Base-by-base conservation (phyloP, 2,329 filamentous ascomycete species). In the Colletotrichum sp. region DNA sequence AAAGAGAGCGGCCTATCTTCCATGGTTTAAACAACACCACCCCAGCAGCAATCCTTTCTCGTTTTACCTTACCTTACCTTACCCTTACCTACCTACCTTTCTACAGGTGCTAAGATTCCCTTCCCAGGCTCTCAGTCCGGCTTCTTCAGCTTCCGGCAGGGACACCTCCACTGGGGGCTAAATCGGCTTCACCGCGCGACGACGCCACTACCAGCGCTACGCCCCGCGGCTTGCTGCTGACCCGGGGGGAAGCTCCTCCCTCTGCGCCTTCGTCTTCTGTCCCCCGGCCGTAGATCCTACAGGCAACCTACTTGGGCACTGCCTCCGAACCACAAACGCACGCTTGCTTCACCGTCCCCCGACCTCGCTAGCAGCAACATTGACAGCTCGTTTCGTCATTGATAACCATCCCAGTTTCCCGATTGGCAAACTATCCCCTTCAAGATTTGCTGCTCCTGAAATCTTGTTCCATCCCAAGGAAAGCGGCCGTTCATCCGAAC, bases 241-340 rank as follows among this genome's bases (percentile, higher is more conserved):
- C 39, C 63, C 73, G 57, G 64, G 57, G 59, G 55, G 6, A 6
- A 60, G 18, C 59, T 52, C 26, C 36, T 26, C 6, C 36, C 13
- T 63, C 55, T 57, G 39, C 69, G 69, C 32, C 73, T 75, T 44
- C 63, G 52, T 72, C 57, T 63, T 62, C 73, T 64, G 73, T 68
- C 63, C 24, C 62, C 55, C 62, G 30, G 48, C 16, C 57, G 39
- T n/a, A n/a, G 39, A n/a, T 44, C 39, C 39, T 44, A n/a, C 39
- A 44, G 39, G 39, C 26, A 63, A 36, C 39, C 48, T 26, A 15
- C 28, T 16, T 30, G 9, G 71, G 71, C 65, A 73, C 44, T 57
- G 69, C 70, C 62, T 39, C 26, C 62, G 67, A 73, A 62, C 59
- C 24, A 26, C 62, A 26, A 67, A 62, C 59, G 32, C 26, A 24